Evolutionary conservation across 306 rosid genomes (phyloP), one percentile per base, ranked within the genome.

Genomic region (Sicyos baderoa): DNA sequence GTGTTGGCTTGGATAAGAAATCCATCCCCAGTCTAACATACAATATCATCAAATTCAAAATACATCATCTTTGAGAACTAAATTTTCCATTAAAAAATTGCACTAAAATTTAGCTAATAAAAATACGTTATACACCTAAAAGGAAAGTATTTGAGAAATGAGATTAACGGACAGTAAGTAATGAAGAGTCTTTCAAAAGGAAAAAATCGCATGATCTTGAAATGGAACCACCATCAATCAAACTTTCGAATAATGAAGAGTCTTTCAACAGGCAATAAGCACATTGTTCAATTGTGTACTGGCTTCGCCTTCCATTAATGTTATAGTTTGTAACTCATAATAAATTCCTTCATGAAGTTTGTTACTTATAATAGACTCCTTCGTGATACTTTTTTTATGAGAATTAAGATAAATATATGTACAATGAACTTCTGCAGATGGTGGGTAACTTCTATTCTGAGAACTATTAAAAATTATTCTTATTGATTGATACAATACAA

Each of bases 1-100:
- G 92, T 86, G 79, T 90, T 94, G 73, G 96, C 97, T 82, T 88
- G 99, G 70, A 94, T 90, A 35, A 94, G 84, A 82, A 88, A 94
- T 79, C 81, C 90, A 29, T 78, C 86, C 57, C 85, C 88, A 73
- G 72, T 79, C 88, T 82, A 75, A 16, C 65, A 77, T 68, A 70
- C 73, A 71, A 72, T 17, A 60, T 25, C 67, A 57, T n/a, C 17
- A 18, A 19, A 68, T 14, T 17, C 16, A 44, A 17, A 54, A 54
- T 15, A 18, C 21, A 54, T 37, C 1, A 53, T 69, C 35, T 29
- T 17, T 52, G 23, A 17, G 7, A 35, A 18, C 35, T 55, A 1
- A 45, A 23, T 61, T 61, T 61, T 16, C 48, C 25, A 61, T 0
- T 15, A 5, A 22, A 48, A 48, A 5, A 48, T 3, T 49, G 19